A percentile compares a stretch with the other conserved stretches of the same genome.
These are phyloP conservation scores for Chara braunii DNA, from an alignment of 139 green algal species.

Conservation along the genomic window DNA sequence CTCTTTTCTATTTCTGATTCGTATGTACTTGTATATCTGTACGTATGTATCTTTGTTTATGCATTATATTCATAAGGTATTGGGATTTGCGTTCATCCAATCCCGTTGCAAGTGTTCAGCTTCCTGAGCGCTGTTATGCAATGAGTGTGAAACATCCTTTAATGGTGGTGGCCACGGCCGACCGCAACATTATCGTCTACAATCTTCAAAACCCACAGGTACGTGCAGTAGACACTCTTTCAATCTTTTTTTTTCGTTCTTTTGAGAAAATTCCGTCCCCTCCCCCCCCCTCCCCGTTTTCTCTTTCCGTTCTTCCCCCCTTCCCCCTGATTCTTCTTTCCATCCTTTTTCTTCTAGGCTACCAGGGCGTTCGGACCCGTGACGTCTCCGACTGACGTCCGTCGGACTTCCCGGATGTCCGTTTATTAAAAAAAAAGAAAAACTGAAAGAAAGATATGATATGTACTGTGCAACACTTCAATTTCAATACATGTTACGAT, in stretches of 20 bases:
- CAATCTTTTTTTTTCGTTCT: background rate
- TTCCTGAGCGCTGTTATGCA: slow-evolving; percentile 82
- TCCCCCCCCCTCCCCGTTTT: slow-evolving; percentile 1
- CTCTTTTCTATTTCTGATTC: no score
- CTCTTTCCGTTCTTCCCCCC: background rate
- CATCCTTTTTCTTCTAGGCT: background rate
- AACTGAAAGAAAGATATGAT: no score
- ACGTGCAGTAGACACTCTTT: background rate
- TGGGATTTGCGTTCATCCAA: slow-evolving; percentile 65
- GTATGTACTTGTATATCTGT: no score
- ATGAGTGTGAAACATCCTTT: slow-evolving; percentile 70
- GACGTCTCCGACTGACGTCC: no score
- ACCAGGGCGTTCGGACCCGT: no score
- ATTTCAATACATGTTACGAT: no score
- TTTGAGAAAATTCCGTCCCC: no score
- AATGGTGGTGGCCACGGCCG: slow-evolving; percentile 67
- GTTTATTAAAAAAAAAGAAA: no score
- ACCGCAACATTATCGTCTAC: slow-evolving; percentile 65
- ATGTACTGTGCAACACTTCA: no score
- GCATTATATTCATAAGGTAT: no score
- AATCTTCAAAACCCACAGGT: slow-evolving; percentile 56
- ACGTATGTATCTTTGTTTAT: no score
- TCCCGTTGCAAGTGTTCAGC: slow-evolving; percentile 54
- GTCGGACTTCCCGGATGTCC: no score
- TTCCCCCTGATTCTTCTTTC: background rate